Evolutionary conservation across 768 basidiomycete genomes (phyloP).

Genomic region (Russula dissimulans): DNA sequence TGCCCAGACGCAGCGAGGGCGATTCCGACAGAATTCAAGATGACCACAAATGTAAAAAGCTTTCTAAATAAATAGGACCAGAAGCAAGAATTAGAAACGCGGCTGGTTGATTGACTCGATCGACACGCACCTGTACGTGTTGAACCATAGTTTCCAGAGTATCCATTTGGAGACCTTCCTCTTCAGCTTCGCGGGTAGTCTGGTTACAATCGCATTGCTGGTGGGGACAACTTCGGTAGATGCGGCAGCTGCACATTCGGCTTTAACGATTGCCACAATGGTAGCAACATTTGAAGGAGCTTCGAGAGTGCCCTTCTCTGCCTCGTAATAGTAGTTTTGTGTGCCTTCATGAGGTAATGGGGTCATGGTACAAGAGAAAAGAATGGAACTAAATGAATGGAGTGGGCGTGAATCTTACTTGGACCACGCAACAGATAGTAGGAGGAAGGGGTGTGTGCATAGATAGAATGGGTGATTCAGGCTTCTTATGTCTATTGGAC

Average conservation of each 20-base stretch:
- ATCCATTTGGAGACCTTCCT: constrained; percentile 54
- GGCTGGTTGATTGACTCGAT: not conserved
- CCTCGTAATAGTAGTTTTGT: constrained; percentile 22
- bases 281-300: constrained; percentile 8
- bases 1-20: constrained; percentile 49
- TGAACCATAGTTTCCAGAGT: constrained; percentile 63
- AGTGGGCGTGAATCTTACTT: no score
- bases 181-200: constrained; percentile 38
- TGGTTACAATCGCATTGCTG: constrained; percentile 25
- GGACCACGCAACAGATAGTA: no score
- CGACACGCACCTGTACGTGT: constrained; percentile 55
- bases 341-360: constrained; percentile 18
- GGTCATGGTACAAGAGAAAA: constrained; percentile 18
- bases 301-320: constrained; percentile 26
- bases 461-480: no score
- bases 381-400: no score
- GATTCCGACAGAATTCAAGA: constrained; percentile 50
- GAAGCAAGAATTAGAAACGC: constrained; percentile 8
- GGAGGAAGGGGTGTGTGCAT: no score
- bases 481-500: no score
- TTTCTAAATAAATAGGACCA: constrained; percentile 2
- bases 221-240: constrained; percentile 30
- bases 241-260: not conserved
- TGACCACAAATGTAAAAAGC: constrained; percentile 4
- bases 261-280: constrained; percentile 13